Evolutionary conservation across 805 yeast species (phyloP), one percentile per base, ranked within the genome.

Genomic region (Torulaspora maleeae): DNA sequence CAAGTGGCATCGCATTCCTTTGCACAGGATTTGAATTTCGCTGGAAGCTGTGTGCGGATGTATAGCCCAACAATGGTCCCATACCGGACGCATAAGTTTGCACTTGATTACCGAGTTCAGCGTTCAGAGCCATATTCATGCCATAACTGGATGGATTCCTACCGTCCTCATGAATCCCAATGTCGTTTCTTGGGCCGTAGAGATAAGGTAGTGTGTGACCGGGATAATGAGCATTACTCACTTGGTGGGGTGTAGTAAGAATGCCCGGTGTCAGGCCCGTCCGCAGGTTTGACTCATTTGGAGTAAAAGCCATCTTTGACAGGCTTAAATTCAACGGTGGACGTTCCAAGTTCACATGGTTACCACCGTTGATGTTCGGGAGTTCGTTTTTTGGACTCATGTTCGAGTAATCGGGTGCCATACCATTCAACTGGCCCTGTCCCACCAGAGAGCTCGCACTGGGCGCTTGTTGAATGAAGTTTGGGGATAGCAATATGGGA

Each of bases 281-380:
- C 52, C 95, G 72, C 40, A 86, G 53, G 40, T 80, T 75, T 4
- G 87, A 77, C 59, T 86, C 95, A 61, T 81, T 84, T 2, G 93
- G 93, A 0, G 89, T 82, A 37, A 86, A 68, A 0, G 88, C 91
- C 0, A 86, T 64, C 45, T 69, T 60, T 25, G 69, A 62, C 40
- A 66, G 54, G 36, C 51, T 53, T 16, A 59, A 40, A 16, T 51
- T 51, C 20, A 56, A 54, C 1, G 57, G 52, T 2, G 61, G 54
- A 12, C 53, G 47, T 22, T 46, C 48, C 16, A 32, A 11, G n/a
- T 43, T 30, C 3, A 45, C 49, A 8, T 22, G 25, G 5, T 22
- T 22, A 7, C 25, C 25, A 22, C 25, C 10, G 4, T 40, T 36
- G 11, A 44, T 35, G 22, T 37, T 20, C 17, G 33, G 32, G 3